phyloP scores from a whole-genome alignment of 768 basidiomycete species.

The Lentinus brumalis region DNA sequence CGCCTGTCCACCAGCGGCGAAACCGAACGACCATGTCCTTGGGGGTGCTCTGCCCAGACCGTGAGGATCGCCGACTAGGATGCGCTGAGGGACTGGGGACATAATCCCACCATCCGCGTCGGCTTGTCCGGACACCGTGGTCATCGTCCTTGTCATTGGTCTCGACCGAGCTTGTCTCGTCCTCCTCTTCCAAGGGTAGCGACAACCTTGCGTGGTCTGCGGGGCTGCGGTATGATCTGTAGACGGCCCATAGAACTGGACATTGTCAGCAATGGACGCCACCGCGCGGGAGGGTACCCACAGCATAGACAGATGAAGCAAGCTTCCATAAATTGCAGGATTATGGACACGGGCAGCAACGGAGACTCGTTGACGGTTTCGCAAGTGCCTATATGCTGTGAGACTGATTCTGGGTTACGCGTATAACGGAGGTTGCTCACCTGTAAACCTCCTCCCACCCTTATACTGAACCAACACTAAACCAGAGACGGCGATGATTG shows the following conservation, averaged over 20 bases:
- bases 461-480: slow-evolving; percentile 43
- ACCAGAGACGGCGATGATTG: slow-evolving; percentile 43
- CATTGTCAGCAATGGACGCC: slow-evolving; percentile 3
- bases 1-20: slow-evolving; percentile 14
- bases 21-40: slow-evolving; percentile 5
- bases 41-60: background rate
- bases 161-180: slow-evolving; percentile 27
- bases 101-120: slow-evolving; percentile 60
- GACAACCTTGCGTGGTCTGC: slow-evolving; percentile 59
- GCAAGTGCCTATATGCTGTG: slow-evolving; percentile 46
- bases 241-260: slow-evolving; percentile 57
- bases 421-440: slow-evolving; percentile 31
- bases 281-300: slow-evolving; percentile 34
- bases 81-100: slow-evolving; percentile 33
- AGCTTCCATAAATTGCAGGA: slow-evolving; percentile 54
- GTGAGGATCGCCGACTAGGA: background rate
- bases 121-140: slow-evolving; percentile 15
- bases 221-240: slow-evolving; percentile 52
- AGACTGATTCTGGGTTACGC: background rate
- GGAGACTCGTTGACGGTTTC: slow-evolving; percentile 33
- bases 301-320: slow-evolving; percentile 64
- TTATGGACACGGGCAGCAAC: slow-evolving; percentile 42
- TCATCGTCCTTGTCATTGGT: slow-evolving; percentile 8
- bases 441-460: slow-evolving; percentile 49
- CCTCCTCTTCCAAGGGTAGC: slow-evolving; percentile 47